Percentiles rank a stretch among this genome's conserved stretches.
phyloP scores from a whole-genome alignment of 2,329 filamentous ascomycete species.

The Clonostachys rosea region DNA sequence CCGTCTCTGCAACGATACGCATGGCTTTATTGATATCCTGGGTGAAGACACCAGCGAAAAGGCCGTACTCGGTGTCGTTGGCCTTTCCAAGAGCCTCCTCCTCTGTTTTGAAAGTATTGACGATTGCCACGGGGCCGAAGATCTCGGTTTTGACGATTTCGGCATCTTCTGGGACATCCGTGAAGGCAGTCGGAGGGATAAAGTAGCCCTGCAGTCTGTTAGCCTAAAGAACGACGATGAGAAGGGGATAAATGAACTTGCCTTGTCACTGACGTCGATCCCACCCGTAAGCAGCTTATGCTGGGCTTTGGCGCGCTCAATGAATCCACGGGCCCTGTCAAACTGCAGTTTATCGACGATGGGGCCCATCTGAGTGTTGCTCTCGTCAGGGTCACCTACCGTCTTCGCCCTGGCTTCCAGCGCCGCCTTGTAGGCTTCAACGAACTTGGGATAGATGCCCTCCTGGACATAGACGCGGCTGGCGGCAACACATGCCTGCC shows the following conservation, averaged over 20 bases:
- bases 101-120: slow-evolving; percentile 10
- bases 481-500: slow-evolving; percentile 53
- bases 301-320: slow-evolving; percentile 26
- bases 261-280: slow-evolving; percentile 12
- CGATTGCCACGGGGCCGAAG: slow-evolving; percentile 14
- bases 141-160: slow-evolving; percentile 15
- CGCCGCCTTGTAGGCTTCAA: slow-evolving; percentile 57
- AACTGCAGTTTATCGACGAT: slow-evolving; percentile 39
- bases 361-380: no score
- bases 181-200: slow-evolving; percentile 13
- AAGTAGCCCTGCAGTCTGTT: slow-evolving; percentile 17
- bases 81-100: slow-evolving; percentile 16
- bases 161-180: slow-evolving; percentile 10
- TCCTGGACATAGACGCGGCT: slow-evolving; percentile 60
- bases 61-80: slow-evolving; percentile 47
- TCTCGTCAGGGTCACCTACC: slow-evolving; percentile 47
- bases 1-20: slow-evolving; percentile 38
- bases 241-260: slow-evolving; percentile 28
- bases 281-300: slow-evolving; percentile 30
- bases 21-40: slow-evolving; percentile 40
- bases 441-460: slow-evolving; percentile 57
- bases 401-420: slow-evolving; percentile 51
- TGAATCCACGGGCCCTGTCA: slow-evolving; percentile 33
- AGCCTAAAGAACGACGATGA: slow-evolving; percentile 28
- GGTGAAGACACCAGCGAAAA: slow-evolving; percentile 54